These are phyloP conservation scores for Akanthomyces muscarius DNA, from an alignment of 2,329 filamentous ascomycete species.

Conservation along the genomic window DNA sequence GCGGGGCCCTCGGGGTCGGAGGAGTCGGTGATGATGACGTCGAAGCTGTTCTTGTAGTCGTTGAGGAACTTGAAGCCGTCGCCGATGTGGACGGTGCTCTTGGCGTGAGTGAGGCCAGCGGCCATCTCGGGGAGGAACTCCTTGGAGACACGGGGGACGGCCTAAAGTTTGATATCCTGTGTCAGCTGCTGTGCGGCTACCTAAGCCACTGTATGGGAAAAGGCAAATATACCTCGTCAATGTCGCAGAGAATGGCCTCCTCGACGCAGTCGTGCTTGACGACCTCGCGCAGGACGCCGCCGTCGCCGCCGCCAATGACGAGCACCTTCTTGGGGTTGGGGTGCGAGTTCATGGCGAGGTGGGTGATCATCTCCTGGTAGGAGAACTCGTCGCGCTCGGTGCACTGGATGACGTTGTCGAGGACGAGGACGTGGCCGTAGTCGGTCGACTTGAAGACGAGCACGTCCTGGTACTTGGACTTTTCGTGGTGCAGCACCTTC, in stretches of 20 bases:
- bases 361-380: slow-evolving; percentile 99
- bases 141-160: slow-evolving; percentile 97
- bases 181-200: slow-evolving; percentile 27
- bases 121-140: slow-evolving; percentile 94
- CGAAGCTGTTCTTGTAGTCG: slow-evolving; percentile 95
- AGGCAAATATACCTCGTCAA: slow-evolving; percentile 65
- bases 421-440: slow-evolving; percentile 91
- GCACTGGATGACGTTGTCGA: slow-evolving; percentile 98
- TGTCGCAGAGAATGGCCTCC: slow-evolving; percentile 95
- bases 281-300: slow-evolving; percentile 94
- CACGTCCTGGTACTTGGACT: slow-evolving; percentile 98
- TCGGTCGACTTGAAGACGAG: slow-evolving; percentile 98
- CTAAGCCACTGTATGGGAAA: slow-evolving; percentile 34
- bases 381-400: slow-evolving; percentile 99
- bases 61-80: slow-evolving; percentile 99
- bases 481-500: slow-evolving; percentile 97
- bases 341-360: slow-evolving; percentile 97
- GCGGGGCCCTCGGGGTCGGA: slow-evolving; percentile 96
- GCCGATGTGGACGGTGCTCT: slow-evolving; percentile 86
- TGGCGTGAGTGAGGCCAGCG: slow-evolving; percentile 88
- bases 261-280: slow-evolving; percentile 98
- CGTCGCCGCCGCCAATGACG: slow-evolving; percentile 96
- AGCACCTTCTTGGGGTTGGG: slow-evolving; percentile 97
- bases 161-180: slow-evolving; percentile 36
- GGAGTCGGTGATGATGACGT: slow-evolving; percentile 99